Conservation (phyloP, 257 asterid genomes). For the Prunella vulgaris region DNA sequence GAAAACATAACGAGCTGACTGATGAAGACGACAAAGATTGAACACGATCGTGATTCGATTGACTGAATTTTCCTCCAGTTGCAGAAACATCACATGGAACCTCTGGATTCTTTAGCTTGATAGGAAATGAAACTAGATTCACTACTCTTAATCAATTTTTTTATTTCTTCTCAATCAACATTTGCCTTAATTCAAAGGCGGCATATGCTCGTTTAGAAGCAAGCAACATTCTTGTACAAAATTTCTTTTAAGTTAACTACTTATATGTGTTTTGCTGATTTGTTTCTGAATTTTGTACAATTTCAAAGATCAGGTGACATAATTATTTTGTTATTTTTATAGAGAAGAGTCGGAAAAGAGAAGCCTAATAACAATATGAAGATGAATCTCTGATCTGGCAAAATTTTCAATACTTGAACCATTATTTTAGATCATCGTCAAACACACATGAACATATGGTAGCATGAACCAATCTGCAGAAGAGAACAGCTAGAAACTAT, state of each 20-base stretch:
- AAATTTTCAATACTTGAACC: not conserved
- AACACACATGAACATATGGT: not conserved
- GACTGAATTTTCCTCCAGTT: not conserved
- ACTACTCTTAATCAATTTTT: constrained; percentile 8
- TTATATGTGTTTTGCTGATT: not conserved
- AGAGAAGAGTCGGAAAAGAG: too few species aligned
- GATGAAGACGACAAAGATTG: not conserved
- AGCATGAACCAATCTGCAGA: not conserved
- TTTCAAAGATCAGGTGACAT: too few species aligned
- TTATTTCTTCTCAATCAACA: not conserved
- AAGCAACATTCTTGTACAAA: constrained; percentile 6
- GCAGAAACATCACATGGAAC: constrained; percentile 1
- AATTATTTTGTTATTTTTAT: too few species aligned
- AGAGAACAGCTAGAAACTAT: not conserved
- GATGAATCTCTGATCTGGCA: not conserved
- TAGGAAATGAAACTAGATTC: not conserved
- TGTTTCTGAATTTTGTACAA: not conserved
- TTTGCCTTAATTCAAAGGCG: constrained; percentile 20
- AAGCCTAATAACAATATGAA: not conserved
- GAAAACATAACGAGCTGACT: constrained; percentile 19
- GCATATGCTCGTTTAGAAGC: not conserved
- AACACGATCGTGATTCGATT: not conserved
- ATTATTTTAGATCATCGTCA: not conserved
- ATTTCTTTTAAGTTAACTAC: not conserved
- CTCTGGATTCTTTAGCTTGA: constrained; percentile 13